Conservation (phyloP, 2,329 filamentous ascomycete species). For the Elsinoe ampelina region DNA sequence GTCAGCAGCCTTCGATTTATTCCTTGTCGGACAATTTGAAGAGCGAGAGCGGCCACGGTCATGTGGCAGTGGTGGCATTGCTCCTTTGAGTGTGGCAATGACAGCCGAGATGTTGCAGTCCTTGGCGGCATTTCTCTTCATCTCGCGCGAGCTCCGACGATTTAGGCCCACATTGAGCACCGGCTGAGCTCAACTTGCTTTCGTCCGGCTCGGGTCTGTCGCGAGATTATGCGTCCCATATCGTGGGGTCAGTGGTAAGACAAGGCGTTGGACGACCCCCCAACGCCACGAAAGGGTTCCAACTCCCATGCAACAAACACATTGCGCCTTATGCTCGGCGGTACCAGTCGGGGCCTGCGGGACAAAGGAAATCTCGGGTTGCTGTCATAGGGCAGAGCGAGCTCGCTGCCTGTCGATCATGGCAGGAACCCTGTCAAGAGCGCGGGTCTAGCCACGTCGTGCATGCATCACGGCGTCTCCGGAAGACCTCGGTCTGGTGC, state of each 20-base stretch:
- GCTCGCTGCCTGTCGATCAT: conserved; percentile 8
- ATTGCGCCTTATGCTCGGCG: not conserved
- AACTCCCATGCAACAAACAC: not conserved
- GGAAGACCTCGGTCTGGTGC: not conserved
- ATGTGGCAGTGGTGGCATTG: not conserved
- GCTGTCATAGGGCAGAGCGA: not conserved
- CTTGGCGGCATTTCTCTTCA: not conserved
- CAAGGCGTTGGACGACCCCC: not conserved
- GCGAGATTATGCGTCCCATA: not conserved
- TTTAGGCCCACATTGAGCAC: not conserved
- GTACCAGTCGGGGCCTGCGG: not conserved
- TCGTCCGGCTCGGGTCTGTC: not conserved
- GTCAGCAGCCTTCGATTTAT: not conserved
- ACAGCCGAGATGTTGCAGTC: not conserved
- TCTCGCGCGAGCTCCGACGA: not conserved
- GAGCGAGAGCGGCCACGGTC: not conserved
- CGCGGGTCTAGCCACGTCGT: not conserved
- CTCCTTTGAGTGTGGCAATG: conserved; percentile 2
- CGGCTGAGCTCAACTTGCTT: not conserved
- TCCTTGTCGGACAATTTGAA: not conserved
- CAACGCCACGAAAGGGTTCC: not conserved
- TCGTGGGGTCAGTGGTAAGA: not conserved
- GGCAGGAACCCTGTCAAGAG: not conserved
- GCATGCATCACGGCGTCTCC: not conserved
- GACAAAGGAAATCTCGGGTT: no score